phyloP scores from a whole-genome alignment of 2,329 filamentous ascomycete genomes.

The Penicillium corylophilum region DNA sequence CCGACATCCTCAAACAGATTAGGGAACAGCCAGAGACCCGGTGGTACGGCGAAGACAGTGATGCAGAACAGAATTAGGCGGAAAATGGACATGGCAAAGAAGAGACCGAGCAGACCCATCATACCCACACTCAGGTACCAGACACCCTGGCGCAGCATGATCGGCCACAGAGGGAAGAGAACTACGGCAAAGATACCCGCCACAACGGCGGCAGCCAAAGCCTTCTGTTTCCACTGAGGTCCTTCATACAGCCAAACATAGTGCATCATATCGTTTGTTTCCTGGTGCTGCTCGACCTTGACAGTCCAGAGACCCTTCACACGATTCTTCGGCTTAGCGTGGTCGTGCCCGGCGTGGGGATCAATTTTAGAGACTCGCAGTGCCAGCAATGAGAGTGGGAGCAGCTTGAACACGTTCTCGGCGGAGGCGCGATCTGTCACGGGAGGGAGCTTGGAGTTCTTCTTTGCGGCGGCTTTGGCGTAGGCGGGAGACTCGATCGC shows the following conservation, averaged over 20 bases:
- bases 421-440: slow-evolving; percentile 85
- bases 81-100: slow-evolving; percentile 98
- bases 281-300: slow-evolving; percentile 92
- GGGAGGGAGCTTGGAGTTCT: slow-evolving; percentile 84
- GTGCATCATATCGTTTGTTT: slow-evolving; percentile 66
- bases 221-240: slow-evolving; percentile 86
- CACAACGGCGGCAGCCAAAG: slow-evolving; percentile 83
- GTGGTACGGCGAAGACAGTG: slow-evolving; percentile 79
- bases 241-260: slow-evolving; percentile 98
- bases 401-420: slow-evolving; percentile 90
- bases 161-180: slow-evolving; percentile 93
- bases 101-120: slow-evolving; percentile 82
- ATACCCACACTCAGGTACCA: slow-evolving; percentile 97
- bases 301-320: slow-evolving; percentile 97
- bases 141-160: slow-evolving; percentile 85
- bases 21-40: slow-evolving; percentile 96
- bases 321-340: slow-evolving; percentile 68
- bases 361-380: slow-evolving; percentile 84
- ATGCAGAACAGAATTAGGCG: slow-evolving; percentile 89
- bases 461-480: slow-evolving; percentile 75
- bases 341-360: slow-evolving; percentile 71
- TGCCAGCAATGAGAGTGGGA: slow-evolving; percentile 90
- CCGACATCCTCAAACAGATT: slow-evolving; percentile 98
- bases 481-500: slow-evolving; percentile 87
- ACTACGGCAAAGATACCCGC: slow-evolving; percentile 83